Conservation (phyloP, 345 rosid genomes). For the Salix viminalis region DNA sequence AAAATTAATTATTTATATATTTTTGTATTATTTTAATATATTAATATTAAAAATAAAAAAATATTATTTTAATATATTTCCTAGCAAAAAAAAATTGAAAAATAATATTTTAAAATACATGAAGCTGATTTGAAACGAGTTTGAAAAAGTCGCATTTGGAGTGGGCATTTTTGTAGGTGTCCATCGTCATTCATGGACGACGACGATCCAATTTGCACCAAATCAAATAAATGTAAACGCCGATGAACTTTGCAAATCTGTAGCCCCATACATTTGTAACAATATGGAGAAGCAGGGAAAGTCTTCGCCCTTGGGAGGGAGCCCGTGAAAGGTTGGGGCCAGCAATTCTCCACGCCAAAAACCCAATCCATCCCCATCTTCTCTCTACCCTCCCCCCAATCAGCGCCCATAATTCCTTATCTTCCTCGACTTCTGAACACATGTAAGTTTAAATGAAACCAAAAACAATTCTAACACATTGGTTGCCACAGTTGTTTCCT, state of each 20-base stretch:
- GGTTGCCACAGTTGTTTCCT: neutral
- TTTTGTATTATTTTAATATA: too few species aligned
- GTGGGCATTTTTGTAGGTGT: neutral
- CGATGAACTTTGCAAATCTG: neutral
- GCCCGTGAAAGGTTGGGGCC: slow-evolving; percentile 26
- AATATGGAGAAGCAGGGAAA: neutral
- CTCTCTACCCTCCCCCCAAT: neutral
- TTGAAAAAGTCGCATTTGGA: neutral
- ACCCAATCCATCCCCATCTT: slow-evolving; percentile 15
- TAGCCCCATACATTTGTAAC: neutral
- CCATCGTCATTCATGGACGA: neutral
- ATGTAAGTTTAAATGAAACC: neutral
- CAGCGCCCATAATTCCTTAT: slow-evolving; percentile 15
- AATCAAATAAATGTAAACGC: neutral
- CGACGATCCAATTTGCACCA: neutral
- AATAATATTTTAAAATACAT: too few species aligned
- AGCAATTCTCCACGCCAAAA: slow-evolving; percentile 40
- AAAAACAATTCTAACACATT: neutral
- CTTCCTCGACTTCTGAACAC: slow-evolving; percentile 4
- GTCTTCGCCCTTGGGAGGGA: neutral
- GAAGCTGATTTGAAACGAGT: too few species aligned
- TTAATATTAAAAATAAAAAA: too few species aligned
- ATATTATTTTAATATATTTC: too few species aligned
- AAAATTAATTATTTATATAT: too few species aligned
- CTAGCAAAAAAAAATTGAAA: too few species aligned